Evolutionary conservation across 2,329 filamentous ascomycete genomes (phyloP).

Genomic region (Aulographum hederae): DNA sequence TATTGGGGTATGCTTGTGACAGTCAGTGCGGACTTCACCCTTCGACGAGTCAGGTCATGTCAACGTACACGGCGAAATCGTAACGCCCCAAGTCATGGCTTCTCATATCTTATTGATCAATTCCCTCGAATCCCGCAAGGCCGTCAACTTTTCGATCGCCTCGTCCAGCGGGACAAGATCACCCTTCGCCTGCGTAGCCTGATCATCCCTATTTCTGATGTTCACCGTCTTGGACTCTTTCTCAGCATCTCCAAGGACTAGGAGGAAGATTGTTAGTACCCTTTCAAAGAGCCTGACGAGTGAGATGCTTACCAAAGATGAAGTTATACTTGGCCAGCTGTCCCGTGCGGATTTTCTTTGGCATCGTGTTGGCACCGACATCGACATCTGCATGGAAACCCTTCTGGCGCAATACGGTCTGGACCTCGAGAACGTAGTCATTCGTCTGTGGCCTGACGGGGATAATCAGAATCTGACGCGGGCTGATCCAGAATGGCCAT

Average conservation of each 20-base stretch:
- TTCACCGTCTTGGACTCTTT: conserved; percentile 40
- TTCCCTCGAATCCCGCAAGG: conserved; percentile 24
- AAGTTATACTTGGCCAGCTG: conserved; percentile 73
- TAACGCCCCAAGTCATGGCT: too few relatives aligned
- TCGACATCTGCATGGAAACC: conserved; percentile 55
- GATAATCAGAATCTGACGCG: conserved; percentile 64
- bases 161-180: conserved; percentile 42
- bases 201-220: conserved; percentile 45
- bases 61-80: too few relatives aligned
- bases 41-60: too few relatives aligned
- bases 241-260: conserved; percentile 45
- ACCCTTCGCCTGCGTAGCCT: conserved; percentile 41
- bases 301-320: conserved; percentile 42
- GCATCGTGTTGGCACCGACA: conserved; percentile 59
- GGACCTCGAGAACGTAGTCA: conserved; percentile 60
- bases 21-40: too few relatives aligned
- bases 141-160: conserved; percentile 33
- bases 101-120: conserved; percentile 12
- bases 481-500: conserved; percentile 80
- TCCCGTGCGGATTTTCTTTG: conserved; percentile 75
- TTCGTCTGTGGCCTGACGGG: conserved; percentile 56
- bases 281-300: background rate
- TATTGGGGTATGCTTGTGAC: too few relatives aligned
- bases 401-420: conserved; percentile 46
- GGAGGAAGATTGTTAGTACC: conserved; percentile 1